A percentile compares a stretch with the other conserved stretches of the same genome.
Evolutionary conservation across 2,329 filamentous ascomycete species (phyloP).

Genomic region (Nigrograna mackinnonii): DNA sequence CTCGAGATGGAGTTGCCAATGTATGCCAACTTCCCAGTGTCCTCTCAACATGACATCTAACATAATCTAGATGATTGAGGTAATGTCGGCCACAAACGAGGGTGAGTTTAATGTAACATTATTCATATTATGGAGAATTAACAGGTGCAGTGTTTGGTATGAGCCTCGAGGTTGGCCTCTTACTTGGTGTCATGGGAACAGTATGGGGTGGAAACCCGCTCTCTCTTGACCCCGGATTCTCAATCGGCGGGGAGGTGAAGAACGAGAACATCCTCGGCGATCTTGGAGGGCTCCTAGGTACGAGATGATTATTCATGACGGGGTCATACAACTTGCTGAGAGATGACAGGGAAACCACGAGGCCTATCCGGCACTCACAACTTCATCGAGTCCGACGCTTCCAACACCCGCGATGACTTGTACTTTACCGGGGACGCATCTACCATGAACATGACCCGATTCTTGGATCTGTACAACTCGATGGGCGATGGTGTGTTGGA

Average conservation of each 20-base stretch:
- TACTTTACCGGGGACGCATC: conserved; percentile 43
- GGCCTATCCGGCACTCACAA: conserved; percentile 51
- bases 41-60: background rate
- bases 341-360: conserved; percentile 40
- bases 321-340: conserved; percentile 30
- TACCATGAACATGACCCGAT: conserved; percentile 47
- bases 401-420: conserved; percentile 48
- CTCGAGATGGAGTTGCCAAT: conserved; percentile 9
- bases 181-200: no score
- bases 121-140: background rate
- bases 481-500: conserved; percentile 16
- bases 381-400: conserved; percentile 47
- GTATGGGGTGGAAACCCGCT: no score
- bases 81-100: background rate
- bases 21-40: conserved; percentile 9
- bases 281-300: conserved; percentile 46
- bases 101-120: background rate
- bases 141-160: no score
- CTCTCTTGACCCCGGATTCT: no score
- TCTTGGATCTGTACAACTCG: conserved; percentile 49
- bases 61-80: background rate
- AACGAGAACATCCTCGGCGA: conserved; percentile 48
- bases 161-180: no score
- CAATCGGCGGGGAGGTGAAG: no score
- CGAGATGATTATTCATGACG: conserved; percentile 37